Evolutionary conservation across 352 stramenopile genomes (phyloP), one percentile per base, ranked within the genome.

Genomic region (Phytophthora hybrid): DNA sequence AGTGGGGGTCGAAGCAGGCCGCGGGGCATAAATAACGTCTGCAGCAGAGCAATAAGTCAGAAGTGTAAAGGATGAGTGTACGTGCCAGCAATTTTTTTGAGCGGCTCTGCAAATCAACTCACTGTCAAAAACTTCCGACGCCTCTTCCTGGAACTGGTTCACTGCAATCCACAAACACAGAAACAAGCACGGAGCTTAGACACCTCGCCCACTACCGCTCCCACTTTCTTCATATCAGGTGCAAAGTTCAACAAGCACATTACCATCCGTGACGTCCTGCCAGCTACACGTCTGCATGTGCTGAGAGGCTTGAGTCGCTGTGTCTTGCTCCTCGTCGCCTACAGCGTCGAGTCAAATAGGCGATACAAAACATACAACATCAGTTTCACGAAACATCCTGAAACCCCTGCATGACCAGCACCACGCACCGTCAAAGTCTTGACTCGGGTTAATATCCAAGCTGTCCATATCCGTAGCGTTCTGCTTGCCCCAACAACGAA

Each of bases 121-220:
- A 92, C 84, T 85, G 69, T 90, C 84, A 87, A 90, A 92, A 81
- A 87, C 79, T 69, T 92, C 82, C 29, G 84, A 92, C 37, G 77
- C 71, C 80, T 92, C 84, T 51, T 92, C 84, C 49, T 70, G 67
- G 47, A 83, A 73, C 63, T 90, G 77, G 29, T 78, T 79, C 51
- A 76, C 83, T 91, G 34, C 47, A 55, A 37, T 41, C 21, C 16
- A 39, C 32, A 31, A 31, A 69, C 49, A 71, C 31, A 76, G 19
- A 76, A 68, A 58, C 49, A 69, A 76, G 19, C 55, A 66, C 13
- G 23, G 60, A 69, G 37, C 56, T 69, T 60, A 77, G 29, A 74
- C 41, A 16, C 41, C 41, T 21, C 41, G 16, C 1, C 61, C 21
- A 49, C 18, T 60, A 69, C 10, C 26, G 13, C 61, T 66, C 23